These are phyloP conservation scores for Citrus maxima DNA, from an alignment of 345 rosid species.

Conservation along the genomic window DNA sequence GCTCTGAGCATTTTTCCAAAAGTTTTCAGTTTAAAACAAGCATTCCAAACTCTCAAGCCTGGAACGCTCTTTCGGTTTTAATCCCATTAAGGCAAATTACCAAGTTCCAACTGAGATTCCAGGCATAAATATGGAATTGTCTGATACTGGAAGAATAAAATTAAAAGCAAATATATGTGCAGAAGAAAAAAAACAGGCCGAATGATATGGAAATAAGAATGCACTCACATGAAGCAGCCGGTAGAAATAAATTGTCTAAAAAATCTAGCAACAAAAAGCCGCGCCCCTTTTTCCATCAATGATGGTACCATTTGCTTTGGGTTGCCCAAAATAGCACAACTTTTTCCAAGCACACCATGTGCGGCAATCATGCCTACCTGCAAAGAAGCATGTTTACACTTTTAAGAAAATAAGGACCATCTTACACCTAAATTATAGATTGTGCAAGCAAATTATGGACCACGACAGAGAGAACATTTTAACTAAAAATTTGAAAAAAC, in stretches of 20 bases:
- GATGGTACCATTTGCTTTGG: constrained; percentile 85
- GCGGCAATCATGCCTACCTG: constrained; percentile 86
- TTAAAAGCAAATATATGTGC: not conserved
- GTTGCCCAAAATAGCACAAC: constrained; percentile 40
- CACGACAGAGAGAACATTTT: not conserved
- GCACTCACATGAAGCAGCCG: constrained; percentile 70
- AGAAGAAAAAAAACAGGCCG: not conserved
- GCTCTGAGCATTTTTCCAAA: too few relatives aligned
- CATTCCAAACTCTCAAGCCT: too few relatives aligned
- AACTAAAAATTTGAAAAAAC: not conserved
- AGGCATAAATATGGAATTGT: too few relatives aligned
- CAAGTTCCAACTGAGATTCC: too few relatives aligned
- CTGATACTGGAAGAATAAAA: too few relatives aligned
- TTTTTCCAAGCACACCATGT: constrained; percentile 55
- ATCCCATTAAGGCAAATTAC: too few relatives aligned
- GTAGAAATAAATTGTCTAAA: constrained; percentile 61
- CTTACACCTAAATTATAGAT: not conserved
- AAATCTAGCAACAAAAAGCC: constrained; percentile 71
- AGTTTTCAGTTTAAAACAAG: too few relatives aligned
- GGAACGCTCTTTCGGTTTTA: too few relatives aligned
- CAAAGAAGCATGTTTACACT: constrained; percentile 3
- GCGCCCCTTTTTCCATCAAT: constrained; percentile 64
- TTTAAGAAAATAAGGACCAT: not conserved
- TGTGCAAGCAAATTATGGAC: not conserved
- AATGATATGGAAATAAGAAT: not conserved